These are phyloP conservation scores for Emericellopsis terricola DNA, from an alignment of 495 filamentous ascomycete genomes.

Conservation along the genomic window DNA sequence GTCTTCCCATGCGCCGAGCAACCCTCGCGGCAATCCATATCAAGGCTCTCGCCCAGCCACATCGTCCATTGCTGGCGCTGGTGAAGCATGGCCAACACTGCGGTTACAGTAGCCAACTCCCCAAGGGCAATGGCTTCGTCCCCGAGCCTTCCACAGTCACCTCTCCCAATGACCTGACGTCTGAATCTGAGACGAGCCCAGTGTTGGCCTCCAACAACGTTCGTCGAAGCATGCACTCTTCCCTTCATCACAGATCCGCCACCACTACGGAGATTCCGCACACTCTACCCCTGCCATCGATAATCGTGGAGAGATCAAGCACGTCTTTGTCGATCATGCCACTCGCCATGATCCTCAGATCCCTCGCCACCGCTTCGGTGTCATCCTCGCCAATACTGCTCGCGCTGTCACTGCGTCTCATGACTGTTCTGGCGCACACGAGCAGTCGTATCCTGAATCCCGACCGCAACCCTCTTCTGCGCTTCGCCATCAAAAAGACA, in stretches of 20 bases:
- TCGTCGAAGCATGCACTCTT: conserved; percentile 17
- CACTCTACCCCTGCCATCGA: conserved; percentile 2
- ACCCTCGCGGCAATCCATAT: neutral
- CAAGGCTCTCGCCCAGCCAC: neutral
- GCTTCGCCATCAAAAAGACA: conserved; percentile 47
- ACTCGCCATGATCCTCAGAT: conserved; percentile 54
- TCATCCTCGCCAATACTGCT: conserved; percentile 63
- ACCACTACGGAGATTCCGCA: neutral
- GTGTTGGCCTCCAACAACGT: too few species aligned
- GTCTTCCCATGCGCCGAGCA: neutral
- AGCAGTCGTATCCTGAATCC: conserved; percentile 38
- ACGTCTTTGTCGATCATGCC: conserved; percentile 57
- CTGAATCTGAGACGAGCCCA: too few species aligned
- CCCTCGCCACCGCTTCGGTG: conserved; percentile 57
- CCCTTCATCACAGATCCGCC: conserved; percentile 5
- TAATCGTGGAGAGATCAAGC: conserved; percentile 10
- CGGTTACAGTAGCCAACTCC: too few species aligned
- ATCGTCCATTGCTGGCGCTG: neutral
- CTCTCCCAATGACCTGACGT: too few species aligned
- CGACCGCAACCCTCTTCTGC: conserved; percentile 35
- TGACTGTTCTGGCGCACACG: conserved; percentile 53
- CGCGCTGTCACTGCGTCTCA: conserved; percentile 46
- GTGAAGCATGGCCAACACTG: neutral
- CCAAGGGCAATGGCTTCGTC: neutral
- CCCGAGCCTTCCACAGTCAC: too few species aligned